Evolutionary conservation across 371 early-diverging fungal species (phyloP), one percentile per base, ranked within the genome.

Genomic region (Batkoa obscura): DNA sequence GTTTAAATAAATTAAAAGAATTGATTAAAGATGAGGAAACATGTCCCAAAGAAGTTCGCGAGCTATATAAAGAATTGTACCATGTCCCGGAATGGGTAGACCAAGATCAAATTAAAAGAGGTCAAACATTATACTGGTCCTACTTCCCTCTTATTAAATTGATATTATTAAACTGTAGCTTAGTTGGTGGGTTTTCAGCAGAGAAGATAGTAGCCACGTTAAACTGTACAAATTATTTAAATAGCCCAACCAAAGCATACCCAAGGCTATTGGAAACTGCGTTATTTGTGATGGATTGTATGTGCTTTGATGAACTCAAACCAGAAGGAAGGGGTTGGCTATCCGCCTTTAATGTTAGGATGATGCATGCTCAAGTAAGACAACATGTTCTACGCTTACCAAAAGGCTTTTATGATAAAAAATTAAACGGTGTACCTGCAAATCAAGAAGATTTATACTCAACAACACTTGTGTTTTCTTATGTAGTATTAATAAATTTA

Each of bases 321-420:
- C 32, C 34, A 12, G 17, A 34, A 34, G 36, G 36, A 5, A 3
- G 36, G 3, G 50, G 50, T 4, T 50, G 50, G 50, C 3, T 3
- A 31, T 50, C 50, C 32, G 50, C 34, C 13, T 23, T 50, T 13
- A 34, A 13, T 8, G 50, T 50, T 34, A 17, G 50, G 13, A 13
- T 50, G 3, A 50, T 50, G 50, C 50, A 50, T 50, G 50, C 50
- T n/a, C 17, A 50, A 13, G 50, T 34, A 2, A 17, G 50, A 3
- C 3, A 12, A 3, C 50, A 50, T 34, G 50, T 30, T 13, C 5
- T 13, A 2, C 17, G 34, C 3, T 5, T 50, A 31, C 34, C 50
- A 3, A 5, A 50, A 30, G 13, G 41, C 13, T 8, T 5, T 5
- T 48, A 48, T 15, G 48, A 48, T 32, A 9, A 6, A 5, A 15